phyloP scores from a whole-genome alignment of 2,329 filamentous ascomycete genomes.

The Rhinocladiella similis region DNA sequence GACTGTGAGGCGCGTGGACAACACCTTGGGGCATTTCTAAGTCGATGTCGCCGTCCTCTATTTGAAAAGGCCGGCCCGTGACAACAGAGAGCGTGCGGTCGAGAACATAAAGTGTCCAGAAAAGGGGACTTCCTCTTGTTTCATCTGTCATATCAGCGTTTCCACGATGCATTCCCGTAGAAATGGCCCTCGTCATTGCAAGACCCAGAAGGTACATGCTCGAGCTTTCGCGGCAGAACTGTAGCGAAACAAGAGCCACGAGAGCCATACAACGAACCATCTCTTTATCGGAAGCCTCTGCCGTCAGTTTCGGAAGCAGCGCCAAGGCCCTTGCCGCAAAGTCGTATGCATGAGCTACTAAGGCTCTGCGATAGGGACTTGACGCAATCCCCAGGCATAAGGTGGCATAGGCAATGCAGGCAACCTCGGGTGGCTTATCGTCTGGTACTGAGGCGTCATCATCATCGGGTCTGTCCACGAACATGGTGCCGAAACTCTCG shows the following conservation, averaged over 20 bases:
- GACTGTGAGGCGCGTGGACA: background rate
- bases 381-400: background rate
- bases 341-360: background rate
- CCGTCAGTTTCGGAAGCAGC: background rate
- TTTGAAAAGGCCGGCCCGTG: slow-evolving; percentile 1
- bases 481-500: background rate
- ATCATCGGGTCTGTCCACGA: background rate
- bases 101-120: slow-evolving; percentile 7
- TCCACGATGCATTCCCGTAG: background rate
- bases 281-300: background rate
- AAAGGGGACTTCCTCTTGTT: background rate
- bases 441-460: background rate
- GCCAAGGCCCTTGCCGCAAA: background rate
- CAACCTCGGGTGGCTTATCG: background rate
- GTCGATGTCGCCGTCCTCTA: slow-evolving; percentile 4
- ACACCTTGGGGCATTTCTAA: background rate
- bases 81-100: background rate
- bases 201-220: slow-evolving; percentile 2
- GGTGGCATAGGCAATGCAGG: background rate
- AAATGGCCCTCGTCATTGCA: slow-evolving; percentile 5
- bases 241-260: background rate
- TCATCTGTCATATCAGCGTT: background rate
- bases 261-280: background rate
- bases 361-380: background rate
- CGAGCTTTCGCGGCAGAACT: background rate